Percentiles rank a stretch among this genome's conserved stretches.
Conservation (phyloP, 1,139 yeast species). For the Magnusiomyces suaveolens region DNA sequence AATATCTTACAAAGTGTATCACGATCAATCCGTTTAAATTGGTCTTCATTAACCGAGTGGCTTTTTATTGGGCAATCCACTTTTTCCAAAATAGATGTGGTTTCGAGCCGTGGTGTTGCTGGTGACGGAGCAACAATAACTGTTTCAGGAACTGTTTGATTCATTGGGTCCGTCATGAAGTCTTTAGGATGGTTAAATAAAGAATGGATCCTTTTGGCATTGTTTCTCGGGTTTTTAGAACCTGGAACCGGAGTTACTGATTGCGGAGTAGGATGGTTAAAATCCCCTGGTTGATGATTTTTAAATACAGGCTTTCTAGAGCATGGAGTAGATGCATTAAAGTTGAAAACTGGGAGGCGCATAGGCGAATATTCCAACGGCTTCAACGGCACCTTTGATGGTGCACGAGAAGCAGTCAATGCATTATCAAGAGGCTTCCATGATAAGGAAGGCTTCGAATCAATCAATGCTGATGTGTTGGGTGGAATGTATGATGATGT, state of each 20-base stretch:
- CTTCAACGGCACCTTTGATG: conserved; percentile 1
- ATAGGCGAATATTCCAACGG: too few species aligned
- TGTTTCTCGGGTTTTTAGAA: background rate
- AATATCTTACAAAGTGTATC: conserved; percentile 55
- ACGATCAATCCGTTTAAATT: conserved; percentile 65
- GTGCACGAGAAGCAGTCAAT: background rate
- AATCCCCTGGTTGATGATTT: background rate
- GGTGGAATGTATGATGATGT: background rate
- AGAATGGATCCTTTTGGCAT: conserved; percentile 52
- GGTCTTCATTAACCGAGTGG: conserved; percentile 44
- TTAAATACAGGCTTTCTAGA: background rate
- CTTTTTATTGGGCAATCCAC: conserved; percentile 26
- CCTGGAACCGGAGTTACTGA: background rate
- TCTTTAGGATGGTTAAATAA: conserved; percentile 46
- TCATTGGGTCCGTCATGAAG: conserved; percentile 27
- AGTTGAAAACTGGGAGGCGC: background rate
- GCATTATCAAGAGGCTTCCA: conserved; percentile 3
- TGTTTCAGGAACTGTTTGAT: conserved; percentile 16
- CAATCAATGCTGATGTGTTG: background rate
- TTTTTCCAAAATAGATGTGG: conserved; percentile 17
- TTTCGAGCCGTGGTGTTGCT: conserved; percentile 8
- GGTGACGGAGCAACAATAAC: conserved; percentile 12
- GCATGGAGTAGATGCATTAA: background rate
- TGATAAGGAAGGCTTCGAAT: conserved; percentile 2
- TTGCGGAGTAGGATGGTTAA: background rate